Percentiles rank a stretch among this genome's conserved stretches.
These are phyloP conservation scores for Fusarium redolens DNA, from an alignment of 2,329 filamentous ascomycete species.

Conservation along the genomic window DNA sequence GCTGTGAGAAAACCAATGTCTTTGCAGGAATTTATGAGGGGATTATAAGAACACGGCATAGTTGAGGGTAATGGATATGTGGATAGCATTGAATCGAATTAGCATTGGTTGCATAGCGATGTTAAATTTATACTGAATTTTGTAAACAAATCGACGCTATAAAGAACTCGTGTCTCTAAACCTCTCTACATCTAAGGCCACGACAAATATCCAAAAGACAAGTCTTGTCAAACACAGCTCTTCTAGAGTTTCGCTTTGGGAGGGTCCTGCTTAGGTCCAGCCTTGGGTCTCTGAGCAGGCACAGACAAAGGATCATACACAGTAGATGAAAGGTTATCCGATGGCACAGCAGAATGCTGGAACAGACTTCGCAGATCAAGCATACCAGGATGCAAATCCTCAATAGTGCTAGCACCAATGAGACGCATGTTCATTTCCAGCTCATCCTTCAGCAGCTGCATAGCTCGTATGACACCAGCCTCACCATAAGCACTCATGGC, in stretches of 20 bases:
- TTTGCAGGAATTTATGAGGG: conserved; percentile 79
- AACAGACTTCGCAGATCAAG: conserved; percentile 80
- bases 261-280: conserved; percentile 11
- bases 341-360: conserved; percentile 62
- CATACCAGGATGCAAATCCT: conserved; percentile 82
- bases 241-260: conserved; percentile 60
- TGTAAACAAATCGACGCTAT: conserved; percentile 16
- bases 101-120: conserved; percentile 26
- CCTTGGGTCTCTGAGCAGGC: conserved; percentile 62
- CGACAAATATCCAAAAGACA: background rate
- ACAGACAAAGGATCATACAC: conserved; percentile 66
- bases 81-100: background rate
- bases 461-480: conserved; percentile 88
- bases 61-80: background rate
- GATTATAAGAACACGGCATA: conserved; percentile 57
- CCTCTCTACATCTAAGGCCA: conserved; percentile 31
- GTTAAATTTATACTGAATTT: conserved; percentile 5
- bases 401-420: conserved; percentile 80
- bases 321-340: conserved; percentile 59
- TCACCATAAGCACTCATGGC: conserved; percentile 95
- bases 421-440: conserved; percentile 99
- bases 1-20: conserved; percentile 90
- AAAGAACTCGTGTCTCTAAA: conserved; percentile 32
- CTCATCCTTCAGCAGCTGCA: conserved; percentile 93
- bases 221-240: conserved; percentile 6